Evolutionary conservation across 225 moss, liverwort and hornwort genomes (phyloP), one percentile per base, ranked within the genome.

Genomic region (Marchantia polymorpha): DNA sequence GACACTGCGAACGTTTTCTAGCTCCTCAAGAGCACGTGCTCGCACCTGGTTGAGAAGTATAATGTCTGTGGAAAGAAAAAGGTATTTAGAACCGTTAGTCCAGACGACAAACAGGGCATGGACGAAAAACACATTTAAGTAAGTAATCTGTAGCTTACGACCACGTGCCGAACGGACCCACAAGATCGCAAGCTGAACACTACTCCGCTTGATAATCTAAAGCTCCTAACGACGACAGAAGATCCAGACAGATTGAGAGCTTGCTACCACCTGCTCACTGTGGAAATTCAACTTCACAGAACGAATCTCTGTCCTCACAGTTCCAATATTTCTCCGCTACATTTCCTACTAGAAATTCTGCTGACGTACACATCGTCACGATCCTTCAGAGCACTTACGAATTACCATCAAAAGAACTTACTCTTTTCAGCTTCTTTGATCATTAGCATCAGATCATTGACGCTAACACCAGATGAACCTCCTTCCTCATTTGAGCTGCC

Each of bases 361-460:
- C 39, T 39, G 5, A 0, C 20, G 11, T 3, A 52, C 12, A 49
- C 20, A 69, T 8, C n/a, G 19, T 71, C 29, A 39, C 14, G 17
- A 22, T 50, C 51, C 16, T 20, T 23, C 47, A 15, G 8, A 72
- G 47, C 12, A 73, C 11, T 53, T 22, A 7, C 39, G 22, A 20
- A 22, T 69, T 39, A 17, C 56, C 6, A 12, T n/a, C 20, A 19
- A 11, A 12, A 54, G 15, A 30, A 84, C 93, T 84, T 83, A 96
- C 96, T 92, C 79, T 85, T 87, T 90, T 96, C 94, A 69, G 96
- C 92, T 77, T 94, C 94, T 87, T 93, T 93, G 69, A 92, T 91
- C 92, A 94, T 90, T 60, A 91, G 82, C 91, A 96, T 90, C 71
- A 94, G 87, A 85, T 96, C 96, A 78, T 86, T 82, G 64, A 92